Conservation (phyloP, 1,139 yeast species). For the Suhomyces wounanorum region DNA sequence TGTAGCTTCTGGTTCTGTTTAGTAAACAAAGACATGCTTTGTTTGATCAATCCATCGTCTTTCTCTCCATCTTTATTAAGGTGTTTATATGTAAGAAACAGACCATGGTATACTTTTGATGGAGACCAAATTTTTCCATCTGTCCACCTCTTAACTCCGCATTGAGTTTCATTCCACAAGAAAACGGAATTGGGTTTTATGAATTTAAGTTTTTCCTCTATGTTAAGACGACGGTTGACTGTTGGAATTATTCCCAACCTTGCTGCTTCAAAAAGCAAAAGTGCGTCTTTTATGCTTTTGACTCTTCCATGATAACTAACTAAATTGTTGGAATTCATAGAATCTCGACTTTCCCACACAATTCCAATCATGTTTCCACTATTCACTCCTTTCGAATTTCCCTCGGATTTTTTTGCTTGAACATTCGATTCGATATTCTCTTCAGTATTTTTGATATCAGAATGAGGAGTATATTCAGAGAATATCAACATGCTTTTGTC, state of each 20-base stretch:
- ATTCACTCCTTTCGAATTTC: neutral
- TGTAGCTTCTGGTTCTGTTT: constrained; percentile 54
- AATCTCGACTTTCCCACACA: constrained; percentile 6
- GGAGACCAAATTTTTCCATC: constrained; percentile 76
- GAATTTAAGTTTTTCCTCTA: constrained; percentile 20
- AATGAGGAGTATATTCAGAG: constrained; percentile 19
- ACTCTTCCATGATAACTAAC: constrained; percentile 65
- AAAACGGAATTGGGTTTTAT: constrained; percentile 64
- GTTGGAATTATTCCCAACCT: constrained; percentile 58
- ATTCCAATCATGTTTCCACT: constrained; percentile 1
- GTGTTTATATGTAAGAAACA: constrained; percentile 62
- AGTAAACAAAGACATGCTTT: constrained; percentile 56
- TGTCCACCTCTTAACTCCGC: constrained; percentile 78
- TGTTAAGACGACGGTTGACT: constrained; percentile 53
- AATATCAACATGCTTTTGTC: constrained; percentile 17
- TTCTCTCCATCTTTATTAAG: constrained; percentile 40
- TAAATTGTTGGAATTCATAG: constrained; percentile 27
- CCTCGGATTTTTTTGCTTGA: neutral
- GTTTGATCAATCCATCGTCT: constrained; percentile 56
- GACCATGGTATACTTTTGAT: constrained; percentile 59
- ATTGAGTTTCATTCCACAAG: constrained; percentile 70
- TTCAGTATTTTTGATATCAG: constrained; percentile 2
- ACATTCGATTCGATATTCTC: neutral
- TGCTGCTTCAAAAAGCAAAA: constrained; percentile 64
- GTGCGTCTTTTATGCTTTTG: constrained; percentile 60